These are phyloP conservation scores for Yamadazyma epiphylla DNA, from an alignment of 1,139 yeast genomes.

Conservation along the genomic window DNA sequence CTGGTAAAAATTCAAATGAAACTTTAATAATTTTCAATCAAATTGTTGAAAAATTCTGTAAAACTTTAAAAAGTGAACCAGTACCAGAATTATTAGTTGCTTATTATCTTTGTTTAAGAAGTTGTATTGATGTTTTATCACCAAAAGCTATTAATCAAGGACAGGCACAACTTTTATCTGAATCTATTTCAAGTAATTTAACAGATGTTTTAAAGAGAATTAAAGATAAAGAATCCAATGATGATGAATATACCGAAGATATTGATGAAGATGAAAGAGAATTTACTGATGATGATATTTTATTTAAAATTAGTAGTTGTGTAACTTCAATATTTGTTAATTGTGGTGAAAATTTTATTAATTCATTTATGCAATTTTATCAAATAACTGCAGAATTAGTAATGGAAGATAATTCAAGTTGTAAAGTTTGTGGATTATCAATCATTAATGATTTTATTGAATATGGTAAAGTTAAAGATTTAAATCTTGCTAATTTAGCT, in stretches of 20 bases:
- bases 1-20: slow-evolving; percentile 54
- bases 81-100: slow-evolving; percentile 79
- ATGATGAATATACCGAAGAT: slow-evolving; percentile 70
- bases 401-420: slow-evolving; percentile 61
- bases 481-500: slow-evolving; percentile 53
- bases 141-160: slow-evolving; percentile 52
- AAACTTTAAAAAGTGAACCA: slow-evolving; percentile 72
- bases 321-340: slow-evolving; percentile 72
- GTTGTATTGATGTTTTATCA: slow-evolving; percentile 66
- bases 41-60: slow-evolving; percentile 64
- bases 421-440: slow-evolving; percentile 77
- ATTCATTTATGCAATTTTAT: slow-evolving; percentile 57
- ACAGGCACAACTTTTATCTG: slow-evolving; percentile 58
- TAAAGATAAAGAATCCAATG: slow-evolving; percentile 59
- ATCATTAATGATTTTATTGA: slow-evolving; percentile 79
- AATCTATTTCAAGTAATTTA: slow-evolving; percentile 59
- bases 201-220: slow-evolving; percentile 70
- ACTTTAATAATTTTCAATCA: slow-evolving; percentile 69
- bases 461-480: slow-evolving; percentile 66
- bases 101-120: slow-evolving; percentile 70
- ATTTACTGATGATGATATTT: slow-evolving; percentile 82
- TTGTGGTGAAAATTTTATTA: slow-evolving; percentile 54
- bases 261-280: slow-evolving; percentile 79
- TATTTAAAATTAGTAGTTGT: slow-evolving; percentile 81
- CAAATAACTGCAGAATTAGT: slow-evolving; percentile 55